A percentile compares a stretch with the other conserved stretches of the same genome.
phyloP scores from a whole-genome alignment of 768 basidiomycete genomes.

The Mycena filopes region DNA sequence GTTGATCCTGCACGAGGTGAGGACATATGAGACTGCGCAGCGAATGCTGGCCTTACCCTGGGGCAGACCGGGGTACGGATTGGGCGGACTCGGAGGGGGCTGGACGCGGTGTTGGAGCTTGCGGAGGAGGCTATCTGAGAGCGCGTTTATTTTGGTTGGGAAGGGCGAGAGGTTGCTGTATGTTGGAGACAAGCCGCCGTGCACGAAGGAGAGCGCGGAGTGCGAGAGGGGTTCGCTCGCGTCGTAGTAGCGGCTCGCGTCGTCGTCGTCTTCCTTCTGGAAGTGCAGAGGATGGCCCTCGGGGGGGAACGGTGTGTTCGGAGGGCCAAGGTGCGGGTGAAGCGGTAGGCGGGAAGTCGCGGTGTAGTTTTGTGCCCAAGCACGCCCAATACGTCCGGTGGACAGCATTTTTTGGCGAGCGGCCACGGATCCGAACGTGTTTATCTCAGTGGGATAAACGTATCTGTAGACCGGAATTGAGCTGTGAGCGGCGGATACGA shows the following conservation, averaged over 20 bases:
- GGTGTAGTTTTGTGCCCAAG: slow-evolving; percentile 90
- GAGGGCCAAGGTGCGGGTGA: slow-evolving; percentile 73
- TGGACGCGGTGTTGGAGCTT: slow-evolving; percentile 75
- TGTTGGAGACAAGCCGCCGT: slow-evolving; percentile 87
- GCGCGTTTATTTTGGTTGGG: slow-evolving; percentile 82
- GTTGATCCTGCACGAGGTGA: slow-evolving; percentile 61
- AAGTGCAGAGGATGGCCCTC: slow-evolving; percentile 42
- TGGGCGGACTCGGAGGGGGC: slow-evolving; percentile 85
- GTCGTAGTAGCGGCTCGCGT: slow-evolving; percentile 42
- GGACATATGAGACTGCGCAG: neutral
- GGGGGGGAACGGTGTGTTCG: slow-evolving; percentile 70
- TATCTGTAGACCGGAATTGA: slow-evolving; percentile 61
- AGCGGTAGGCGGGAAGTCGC: slow-evolving; percentile 84
- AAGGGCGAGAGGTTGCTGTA: slow-evolving; percentile 84
- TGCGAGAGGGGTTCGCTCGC: slow-evolving; percentile 68
- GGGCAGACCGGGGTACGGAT: slow-evolving; percentile 80
- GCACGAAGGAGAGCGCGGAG: slow-evolving; percentile 90
- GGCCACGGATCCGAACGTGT: slow-evolving; percentile 80
- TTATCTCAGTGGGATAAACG: slow-evolving; percentile 83
- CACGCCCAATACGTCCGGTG: slow-evolving; percentile 78
- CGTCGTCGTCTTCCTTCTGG: slow-evolving; percentile 40
- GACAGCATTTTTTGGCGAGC: slow-evolving; percentile 80
- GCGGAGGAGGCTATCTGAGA: slow-evolving; percentile 74
- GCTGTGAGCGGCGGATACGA: neutral
- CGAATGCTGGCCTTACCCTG: slow-evolving; percentile 42